Base-by-base conservation (phyloP, 352 stramenopile species). In the Pythium sukuiense region DNA sequence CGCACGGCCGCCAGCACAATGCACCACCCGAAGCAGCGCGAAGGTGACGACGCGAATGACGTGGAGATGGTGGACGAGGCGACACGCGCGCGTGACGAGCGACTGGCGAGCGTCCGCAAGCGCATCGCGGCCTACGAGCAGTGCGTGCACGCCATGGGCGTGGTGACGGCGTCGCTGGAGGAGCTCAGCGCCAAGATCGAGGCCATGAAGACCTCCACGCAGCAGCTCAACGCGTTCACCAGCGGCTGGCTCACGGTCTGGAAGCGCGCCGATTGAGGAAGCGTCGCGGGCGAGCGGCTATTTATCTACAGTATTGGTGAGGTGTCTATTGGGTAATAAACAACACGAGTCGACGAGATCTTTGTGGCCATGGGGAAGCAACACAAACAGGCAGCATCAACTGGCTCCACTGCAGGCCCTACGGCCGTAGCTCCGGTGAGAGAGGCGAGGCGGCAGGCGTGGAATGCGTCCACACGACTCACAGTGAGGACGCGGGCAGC, bases 161-260 rank as follows among this genome's bases (percentile, higher is more conserved):
- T 72, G 46, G 71, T 77, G 46, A 89, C 84, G 27, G 74, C 74
- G 54, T 89, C 79, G 52, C 70, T 92, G 16, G 72, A 89, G 64
- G 70, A 89, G 71, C 82, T 92, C 54, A 89, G 82, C 69, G 63
- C 57, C 18, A 83, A 89, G 41, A 35, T 90, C 29, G 77, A 90
- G 35, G 65, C 73, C 48, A 90, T 92, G 81, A 79, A 85, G 50
- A 71, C 66, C 48, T 79, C 80, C 55, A 80, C 82, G 45, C 80
- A 88, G 61, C 84, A 90, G 74, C 67, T 92, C 32, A 92, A 92
- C 57, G 71, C 81, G 35, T 89, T 90, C 69, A 90, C 84, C 9
- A 73, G 81, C 48, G 77, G 79, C 27, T 92, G 84, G 84, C 61
- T 92, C 60, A 76, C 81, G 2, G 84, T 90, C 29, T 92, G 84